Evolutionary conservation across 345 rosid species (phyloP), one percentile per base, ranked within the genome.

Genomic region (Cardiospermum halicacabum): DNA sequence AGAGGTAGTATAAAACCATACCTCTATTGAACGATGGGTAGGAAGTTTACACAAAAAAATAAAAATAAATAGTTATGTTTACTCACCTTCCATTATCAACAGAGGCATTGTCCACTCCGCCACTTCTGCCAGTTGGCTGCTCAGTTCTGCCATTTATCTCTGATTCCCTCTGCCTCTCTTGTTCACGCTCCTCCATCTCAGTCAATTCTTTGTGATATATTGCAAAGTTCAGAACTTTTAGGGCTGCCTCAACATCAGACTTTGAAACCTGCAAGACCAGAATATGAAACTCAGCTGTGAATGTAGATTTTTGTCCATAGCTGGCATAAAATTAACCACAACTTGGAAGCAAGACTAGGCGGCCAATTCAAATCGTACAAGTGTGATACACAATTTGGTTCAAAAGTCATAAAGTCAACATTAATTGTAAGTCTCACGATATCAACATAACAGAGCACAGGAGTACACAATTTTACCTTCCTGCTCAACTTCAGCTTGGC

Each of bases 181-280:
- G 84, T 72, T 94, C 99, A 7, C 99, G 91, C 45, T 85, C 93
- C 49, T 91, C 99, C 99, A 94, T 94, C 58, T 94, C 97, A 16
- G 89, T 84, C 76, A 94, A 70, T 70, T 94, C 99, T 83, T 84
- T 85, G 68, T 94, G 99, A 72, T 94, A 94, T 74, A 91, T 91
- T 28, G 99, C 99, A 77, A 94, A 94, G 77, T 94, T 94, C 63
- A 94, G 67, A 62, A 89, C 87, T 75, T 85, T 83, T 42, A 94
- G 69, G 39, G 99, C 99, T 71, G 96, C 96, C 55, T 91, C 97
- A 64, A 90, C 99, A 65, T 94, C 96, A 13, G 72, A 67, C 70
- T 83, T 87, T 11, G 83, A 70, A 66, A 94, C 91, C 99, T 94
- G 76, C 59, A 62, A 49, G 67, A 28, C 63, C 26, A 72, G 49